These are phyloP conservation scores for Leptographium radiaticola DNA, from an alignment of 2,329 filamentous ascomycete genomes.

Conservation along the genomic window DNA sequence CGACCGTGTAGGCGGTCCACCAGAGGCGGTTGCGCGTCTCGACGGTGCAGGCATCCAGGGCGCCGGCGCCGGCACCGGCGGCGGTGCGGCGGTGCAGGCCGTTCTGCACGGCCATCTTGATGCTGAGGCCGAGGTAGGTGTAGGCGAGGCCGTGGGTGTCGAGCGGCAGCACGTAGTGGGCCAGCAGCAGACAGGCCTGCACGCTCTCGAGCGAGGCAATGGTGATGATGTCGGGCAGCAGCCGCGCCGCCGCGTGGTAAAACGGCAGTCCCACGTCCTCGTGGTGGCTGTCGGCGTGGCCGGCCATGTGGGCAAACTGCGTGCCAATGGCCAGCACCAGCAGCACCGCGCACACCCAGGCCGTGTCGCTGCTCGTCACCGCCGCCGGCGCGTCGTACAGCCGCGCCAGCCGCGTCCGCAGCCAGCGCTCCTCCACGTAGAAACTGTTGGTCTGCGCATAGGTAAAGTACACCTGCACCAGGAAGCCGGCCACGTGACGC, in stretches of 20 bases:
- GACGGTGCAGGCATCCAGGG: constrained; percentile 31
- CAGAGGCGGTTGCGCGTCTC: constrained; percentile 43
- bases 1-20: constrained; percentile 44
- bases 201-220: constrained; percentile 43
- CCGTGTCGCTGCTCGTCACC: constrained; percentile 26
- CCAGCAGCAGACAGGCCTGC: constrained; percentile 42
- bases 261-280: constrained; percentile 42
- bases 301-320: constrained; percentile 37
- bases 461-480: constrained; percentile 33
- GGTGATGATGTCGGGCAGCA: constrained; percentile 43
- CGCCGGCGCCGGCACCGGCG: constrained; percentile 15
- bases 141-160: constrained; percentile 44
- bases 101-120: constrained; percentile 46
- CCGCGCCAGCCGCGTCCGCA: constrained; percentile 25
- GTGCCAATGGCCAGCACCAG: constrained; percentile 36
- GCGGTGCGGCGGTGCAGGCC: constrained; percentile 41
- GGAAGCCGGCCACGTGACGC: constrained; percentile 31
- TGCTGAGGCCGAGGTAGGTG: constrained; percentile 40
- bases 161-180: constrained; percentile 39
- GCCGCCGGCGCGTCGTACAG: constrained; percentile 26
- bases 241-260: constrained; percentile 40
- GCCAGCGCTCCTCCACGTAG: constrained; percentile 30
- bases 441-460: constrained; percentile 36
- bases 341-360: constrained; percentile 30
- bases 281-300: constrained; percentile 24